These are phyloP conservation scores for Entoloma clypeatum DNA, from an alignment of 1,284 basidiomycete species.

Conservation along the genomic window DNA sequence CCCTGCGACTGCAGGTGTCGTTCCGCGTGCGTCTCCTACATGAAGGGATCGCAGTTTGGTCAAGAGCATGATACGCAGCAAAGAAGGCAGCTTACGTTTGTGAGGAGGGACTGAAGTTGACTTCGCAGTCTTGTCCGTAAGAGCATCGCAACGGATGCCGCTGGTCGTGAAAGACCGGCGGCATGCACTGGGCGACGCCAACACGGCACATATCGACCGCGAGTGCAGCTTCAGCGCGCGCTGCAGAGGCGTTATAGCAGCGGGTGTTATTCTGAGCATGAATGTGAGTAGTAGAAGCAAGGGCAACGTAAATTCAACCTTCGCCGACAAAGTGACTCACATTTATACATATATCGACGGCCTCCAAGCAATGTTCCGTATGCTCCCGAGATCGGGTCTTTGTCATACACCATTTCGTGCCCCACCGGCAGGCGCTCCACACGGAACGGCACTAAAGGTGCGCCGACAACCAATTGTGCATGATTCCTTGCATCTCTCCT, in stretches of 20 bases:
- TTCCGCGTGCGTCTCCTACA: constrained; percentile 14
- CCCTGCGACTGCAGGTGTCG: constrained; percentile 5
- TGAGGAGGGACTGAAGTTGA: constrained; percentile 16
- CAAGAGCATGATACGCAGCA: background rate
- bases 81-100: constrained; percentile 15
- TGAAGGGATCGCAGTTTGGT: constrained; percentile 6
- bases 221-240: constrained; percentile 11
- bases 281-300: no score
- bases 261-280: constrained; percentile 13
- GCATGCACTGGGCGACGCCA: constrained; percentile 10
- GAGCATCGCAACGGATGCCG: constrained; percentile 11
- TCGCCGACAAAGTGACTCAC: constrained; percentile 8
- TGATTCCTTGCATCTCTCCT: no score
- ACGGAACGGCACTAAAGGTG: no score
- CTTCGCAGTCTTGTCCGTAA: constrained; percentile 17
- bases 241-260: constrained; percentile 11
- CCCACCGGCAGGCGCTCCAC: background rate
- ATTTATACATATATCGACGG: constrained; percentile 13
- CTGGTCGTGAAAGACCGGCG: constrained; percentile 18
- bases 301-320: no score
- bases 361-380: constrained; percentile 10
- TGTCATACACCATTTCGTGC: background rate
- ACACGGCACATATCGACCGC: constrained; percentile 4
- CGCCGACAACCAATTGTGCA: no score
- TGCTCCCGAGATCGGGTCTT: constrained; percentile 11